phyloP scores from a whole-genome alignment of 1,139 yeast species.

The Saccharomyces hybrid region DNA sequence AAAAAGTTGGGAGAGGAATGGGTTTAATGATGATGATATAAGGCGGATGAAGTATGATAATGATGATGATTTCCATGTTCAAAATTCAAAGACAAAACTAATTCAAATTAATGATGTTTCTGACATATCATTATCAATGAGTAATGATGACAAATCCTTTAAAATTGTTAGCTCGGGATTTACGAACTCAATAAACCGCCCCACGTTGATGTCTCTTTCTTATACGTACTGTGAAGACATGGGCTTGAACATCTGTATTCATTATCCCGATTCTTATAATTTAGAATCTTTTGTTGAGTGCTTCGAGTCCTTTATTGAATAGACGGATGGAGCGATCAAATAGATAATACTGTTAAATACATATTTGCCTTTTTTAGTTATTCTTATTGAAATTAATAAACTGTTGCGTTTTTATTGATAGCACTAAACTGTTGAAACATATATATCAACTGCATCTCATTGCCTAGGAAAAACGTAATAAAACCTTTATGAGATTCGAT shows the following conservation, averaged over 20 bases:
- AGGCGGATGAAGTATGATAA: constrained; percentile 23
- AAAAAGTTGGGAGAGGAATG: constrained; percentile 18
- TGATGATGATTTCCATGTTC: constrained; percentile 4
- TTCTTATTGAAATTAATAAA: not conserved
- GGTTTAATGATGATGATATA: constrained; percentile 26
- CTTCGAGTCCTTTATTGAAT: constrained; percentile 24
- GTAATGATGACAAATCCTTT: constrained; percentile 8
- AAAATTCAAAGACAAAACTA: constrained; percentile 9
- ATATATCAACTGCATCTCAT: too few relatives aligned
- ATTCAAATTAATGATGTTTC: constrained; percentile 26
- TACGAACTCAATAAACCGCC: constrained; percentile 19
- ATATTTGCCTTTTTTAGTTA: not conserved
- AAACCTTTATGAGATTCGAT: too few relatives aligned
- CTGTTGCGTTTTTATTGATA: too few relatives aligned
- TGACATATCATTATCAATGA: constrained; percentile 9
- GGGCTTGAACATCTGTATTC: constrained; percentile 27
- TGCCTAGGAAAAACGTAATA: too few relatives aligned
- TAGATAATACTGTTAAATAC: not conserved
- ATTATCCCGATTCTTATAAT: constrained; percentile 23
- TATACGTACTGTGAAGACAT: constrained; percentile 19
- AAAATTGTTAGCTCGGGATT: constrained; percentile 20
- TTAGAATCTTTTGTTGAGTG: constrained; percentile 27
- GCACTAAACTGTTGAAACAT: too few relatives aligned
- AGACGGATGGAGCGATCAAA: not conserved
- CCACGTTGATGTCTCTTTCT: constrained; percentile 24